A percentile compares a stretch with the other conserved stretches of the same genome.
phyloP scores from a whole-genome alignment of 208 protist genomes.

The Angomonas ambiguus region DNA sequence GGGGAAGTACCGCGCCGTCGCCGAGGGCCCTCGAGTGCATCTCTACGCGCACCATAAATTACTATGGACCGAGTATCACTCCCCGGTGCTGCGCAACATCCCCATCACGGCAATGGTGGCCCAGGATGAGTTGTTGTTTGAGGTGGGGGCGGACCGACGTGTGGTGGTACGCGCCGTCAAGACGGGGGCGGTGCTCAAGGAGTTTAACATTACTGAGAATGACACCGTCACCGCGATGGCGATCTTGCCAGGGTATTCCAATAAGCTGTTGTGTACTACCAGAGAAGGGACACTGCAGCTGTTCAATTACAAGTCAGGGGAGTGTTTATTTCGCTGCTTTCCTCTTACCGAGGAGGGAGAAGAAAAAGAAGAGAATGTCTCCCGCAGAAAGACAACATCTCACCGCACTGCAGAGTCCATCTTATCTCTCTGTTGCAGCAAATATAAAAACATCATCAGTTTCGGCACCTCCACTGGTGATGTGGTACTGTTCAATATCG shows the following conservation, averaged over 20 bases:
- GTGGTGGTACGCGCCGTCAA: constrained; percentile 65
- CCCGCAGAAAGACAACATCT: no score
- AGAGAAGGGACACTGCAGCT: constrained; percentile 73
- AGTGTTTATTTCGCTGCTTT: constrained; percentile 53
- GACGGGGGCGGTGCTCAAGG: constrained; percentile 54
- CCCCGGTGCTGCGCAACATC: constrained; percentile 35
- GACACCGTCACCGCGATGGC: constrained; percentile 47
- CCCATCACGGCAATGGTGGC: constrained; percentile 53
- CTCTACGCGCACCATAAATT: constrained; percentile 77
- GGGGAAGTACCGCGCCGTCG: constrained; percentile 77
- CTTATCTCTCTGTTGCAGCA: constrained; percentile 50
- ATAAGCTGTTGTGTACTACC: constrained; percentile 84
- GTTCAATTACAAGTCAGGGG: constrained; percentile 85
- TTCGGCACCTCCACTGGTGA: constrained; percentile 71
- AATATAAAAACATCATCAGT: constrained; percentile 81
- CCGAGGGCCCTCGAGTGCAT: constrained; percentile 73
- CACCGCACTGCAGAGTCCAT: constrained; percentile 23
- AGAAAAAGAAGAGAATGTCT: not conserved
- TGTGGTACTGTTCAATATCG: constrained; percentile 69
- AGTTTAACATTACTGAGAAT: constrained; percentile 55
- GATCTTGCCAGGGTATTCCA: constrained; percentile 67
- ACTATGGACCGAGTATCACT: constrained; percentile 60
- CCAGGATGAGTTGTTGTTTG: constrained; percentile 78
- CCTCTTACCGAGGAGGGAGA: not conserved
- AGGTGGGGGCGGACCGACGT: constrained; percentile 65